Conservation (phyloP, 2,329 filamentous ascomycete genomes). For the Samsoniella hepiali region DNA sequence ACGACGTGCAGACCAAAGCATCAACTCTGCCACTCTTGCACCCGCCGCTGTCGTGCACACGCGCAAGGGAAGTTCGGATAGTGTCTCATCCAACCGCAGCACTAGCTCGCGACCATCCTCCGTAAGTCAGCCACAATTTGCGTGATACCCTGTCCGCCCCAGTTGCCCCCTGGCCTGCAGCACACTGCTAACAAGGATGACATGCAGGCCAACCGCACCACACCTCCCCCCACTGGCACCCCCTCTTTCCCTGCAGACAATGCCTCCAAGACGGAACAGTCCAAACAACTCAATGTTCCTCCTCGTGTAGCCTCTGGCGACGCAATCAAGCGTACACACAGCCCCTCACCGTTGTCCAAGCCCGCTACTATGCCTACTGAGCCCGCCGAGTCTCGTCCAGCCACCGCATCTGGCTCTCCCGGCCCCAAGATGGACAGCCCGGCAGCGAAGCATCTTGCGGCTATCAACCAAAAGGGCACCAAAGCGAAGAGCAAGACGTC, state of each 20-base stretch:
- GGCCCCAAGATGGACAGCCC: constrained; percentile 54
- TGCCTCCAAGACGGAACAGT: constrained; percentile 49
- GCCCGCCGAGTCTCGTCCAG: constrained; percentile 41
- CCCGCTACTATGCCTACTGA: constrained; percentile 62
- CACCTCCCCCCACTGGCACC: constrained; percentile 50
- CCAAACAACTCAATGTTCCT: constrained; percentile 56
- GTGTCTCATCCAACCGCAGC: constrained; percentile 56
- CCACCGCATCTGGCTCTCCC: constrained; percentile 32
- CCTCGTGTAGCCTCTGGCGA: constrained; percentile 63
- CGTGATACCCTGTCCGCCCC: constrained; percentile 19
- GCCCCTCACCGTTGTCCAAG: constrained; percentile 71
- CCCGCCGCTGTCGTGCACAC: constrained; percentile 27
- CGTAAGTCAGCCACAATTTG: constrained; percentile 49
- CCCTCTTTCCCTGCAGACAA: constrained; percentile 51
- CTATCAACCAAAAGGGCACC: constrained; percentile 78
- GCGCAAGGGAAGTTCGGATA: constrained; percentile 62
- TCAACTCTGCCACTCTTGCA: constrained; percentile 39
- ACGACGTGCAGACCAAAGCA: constrained; percentile 31
- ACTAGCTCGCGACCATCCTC: constrained; percentile 60
- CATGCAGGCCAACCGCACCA: constrained; percentile 59
- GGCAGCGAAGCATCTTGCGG: constrained; percentile 79
- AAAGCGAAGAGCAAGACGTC: constrained; percentile 82
- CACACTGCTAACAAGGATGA: constrained; percentile 47
- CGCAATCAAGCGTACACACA: constrained; percentile 61
- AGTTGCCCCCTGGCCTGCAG: constrained; percentile 27